phyloP scores from a whole-genome alignment of 2,329 filamentous ascomycete species.

The Trichoderma sp. region DNA sequence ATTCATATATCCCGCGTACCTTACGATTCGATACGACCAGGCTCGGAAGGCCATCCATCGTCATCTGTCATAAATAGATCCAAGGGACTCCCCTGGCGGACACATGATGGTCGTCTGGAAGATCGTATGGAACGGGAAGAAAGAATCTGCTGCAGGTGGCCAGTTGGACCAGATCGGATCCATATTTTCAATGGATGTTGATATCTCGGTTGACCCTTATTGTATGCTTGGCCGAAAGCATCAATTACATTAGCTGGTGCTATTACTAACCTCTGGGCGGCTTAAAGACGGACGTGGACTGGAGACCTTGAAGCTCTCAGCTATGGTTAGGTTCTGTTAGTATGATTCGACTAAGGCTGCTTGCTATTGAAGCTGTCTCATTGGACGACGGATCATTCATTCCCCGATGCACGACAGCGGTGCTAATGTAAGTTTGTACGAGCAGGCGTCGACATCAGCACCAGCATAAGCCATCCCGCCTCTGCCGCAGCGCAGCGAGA shows the following conservation, averaged over 20 bases:
- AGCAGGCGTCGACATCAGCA: not conserved
- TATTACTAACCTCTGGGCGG: not conserved
- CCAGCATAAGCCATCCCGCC: not conserved
- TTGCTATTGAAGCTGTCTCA: not conserved
- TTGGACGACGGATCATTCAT: constrained; percentile 1
- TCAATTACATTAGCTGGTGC: not conserved
- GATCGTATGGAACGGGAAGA: not conserved
- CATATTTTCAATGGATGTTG: not conserved
- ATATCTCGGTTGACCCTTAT: not conserved
- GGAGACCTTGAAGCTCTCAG: no score
- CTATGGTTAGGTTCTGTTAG: not conserved
- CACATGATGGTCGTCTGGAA: constrained; percentile 1
- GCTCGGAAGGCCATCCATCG: not conserved
- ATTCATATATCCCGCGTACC: not conserved
- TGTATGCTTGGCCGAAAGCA: not conserved
- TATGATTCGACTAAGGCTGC: not conserved
- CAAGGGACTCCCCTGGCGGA: not conserved
- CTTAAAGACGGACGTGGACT: not conserved
- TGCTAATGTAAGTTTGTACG: not conserved
- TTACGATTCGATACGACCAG: not conserved
- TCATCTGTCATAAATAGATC: not conserved
- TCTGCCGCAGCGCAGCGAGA: not conserved
- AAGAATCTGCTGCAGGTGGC: not conserved
- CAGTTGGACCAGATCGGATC: not conserved
- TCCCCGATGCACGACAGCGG: not conserved